A percentile compares a stretch with the other conserved stretches of the same genome.
phyloP scores from a whole-genome alignment of 2,329 filamentous ascomycete genomes.

The Teratosphaeria epicoccoides region DNA sequence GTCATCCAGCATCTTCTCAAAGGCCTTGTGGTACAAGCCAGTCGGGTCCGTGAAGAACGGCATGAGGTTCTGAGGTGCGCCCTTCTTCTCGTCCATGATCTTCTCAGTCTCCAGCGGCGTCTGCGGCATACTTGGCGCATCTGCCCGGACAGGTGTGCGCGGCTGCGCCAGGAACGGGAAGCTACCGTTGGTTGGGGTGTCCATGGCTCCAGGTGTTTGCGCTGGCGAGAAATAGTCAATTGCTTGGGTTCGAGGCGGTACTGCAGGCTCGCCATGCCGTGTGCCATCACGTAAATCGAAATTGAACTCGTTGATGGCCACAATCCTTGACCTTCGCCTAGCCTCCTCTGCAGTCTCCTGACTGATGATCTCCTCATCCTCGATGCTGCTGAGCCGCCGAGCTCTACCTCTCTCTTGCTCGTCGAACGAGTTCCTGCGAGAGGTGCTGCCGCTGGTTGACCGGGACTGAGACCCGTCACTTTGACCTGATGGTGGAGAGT shows the following conservation, averaged over 20 bases:
- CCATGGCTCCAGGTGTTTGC: conserved; percentile 8
- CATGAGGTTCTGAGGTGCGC: conserved; percentile 55
- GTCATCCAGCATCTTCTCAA: conserved; percentile 46
- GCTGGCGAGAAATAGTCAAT: conserved; percentile 16
- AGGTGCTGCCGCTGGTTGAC: conserved; percentile 1
- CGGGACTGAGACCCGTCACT: neutral
- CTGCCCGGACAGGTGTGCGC: conserved; percentile 16
- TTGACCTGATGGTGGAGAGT: conserved; percentile 13
- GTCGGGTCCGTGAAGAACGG: conserved; percentile 57
- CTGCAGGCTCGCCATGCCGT: conserved; percentile 6
- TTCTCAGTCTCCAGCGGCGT: conserved; percentile 42
- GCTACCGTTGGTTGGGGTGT: conserved; percentile 13
- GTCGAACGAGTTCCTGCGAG: conserved; percentile 20
- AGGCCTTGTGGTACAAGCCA: conserved; percentile 50
- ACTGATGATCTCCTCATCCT: conserved; percentile 25
- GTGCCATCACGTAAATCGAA: conserved; percentile 22
- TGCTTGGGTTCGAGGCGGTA: conserved; percentile 6
- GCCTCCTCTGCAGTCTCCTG: conserved; percentile 21
- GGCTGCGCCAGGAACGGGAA: conserved; percentile 21
- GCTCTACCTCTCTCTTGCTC: conserved; percentile 10
- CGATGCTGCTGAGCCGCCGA: conserved; percentile 15
- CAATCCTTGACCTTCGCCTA: conserved; percentile 21
- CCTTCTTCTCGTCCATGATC: conserved; percentile 50
- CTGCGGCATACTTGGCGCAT: conserved; percentile 11
- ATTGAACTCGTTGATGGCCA: conserved; percentile 15